These are phyloP conservation scores for Hypoxylon lienhwacheense DNA, from an alignment of 495 filamentous ascomycete species.

Conservation along the genomic window DNA sequence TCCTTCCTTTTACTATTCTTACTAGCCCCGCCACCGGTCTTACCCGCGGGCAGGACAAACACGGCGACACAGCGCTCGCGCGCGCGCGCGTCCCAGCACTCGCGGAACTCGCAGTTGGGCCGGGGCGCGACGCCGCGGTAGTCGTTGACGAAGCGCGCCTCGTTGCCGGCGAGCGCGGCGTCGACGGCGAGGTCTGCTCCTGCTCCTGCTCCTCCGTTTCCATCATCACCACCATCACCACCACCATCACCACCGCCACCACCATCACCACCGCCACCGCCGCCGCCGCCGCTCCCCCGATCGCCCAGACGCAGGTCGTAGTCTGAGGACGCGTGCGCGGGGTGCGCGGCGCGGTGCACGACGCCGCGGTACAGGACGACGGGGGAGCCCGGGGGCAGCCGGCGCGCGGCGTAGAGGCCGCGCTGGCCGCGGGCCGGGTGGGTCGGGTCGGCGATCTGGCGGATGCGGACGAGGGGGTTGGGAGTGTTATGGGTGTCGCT, in stretches of 20 bases:
- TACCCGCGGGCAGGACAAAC: conserved; percentile 60
- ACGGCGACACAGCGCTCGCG: conserved; percentile 60
- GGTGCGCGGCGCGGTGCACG: conserved; percentile 52
- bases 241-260: too few relatives aligned
- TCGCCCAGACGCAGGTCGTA: conserved; percentile 70
- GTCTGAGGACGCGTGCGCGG: conserved; percentile 52
- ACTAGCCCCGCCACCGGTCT: too few relatives aligned
- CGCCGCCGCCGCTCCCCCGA: too few relatives aligned
- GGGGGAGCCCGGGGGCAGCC: conserved; percentile 58
- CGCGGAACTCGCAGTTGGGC: conserved; percentile 65
- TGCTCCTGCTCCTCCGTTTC: too few relatives aligned
- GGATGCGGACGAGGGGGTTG: conserved; percentile 55
- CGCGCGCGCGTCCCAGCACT: conserved; percentile 51
- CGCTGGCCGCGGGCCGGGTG: conserved; percentile 67
- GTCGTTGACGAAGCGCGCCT: conserved; percentile 74
- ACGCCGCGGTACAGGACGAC: conserved; percentile 69
- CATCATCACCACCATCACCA: too few relatives aligned
- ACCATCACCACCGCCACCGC: too few relatives aligned
- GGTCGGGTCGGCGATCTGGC: conserved; percentile 51
- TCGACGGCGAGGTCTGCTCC: conserved; percentile 72
- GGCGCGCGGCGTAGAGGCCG: conserved; percentile 64
- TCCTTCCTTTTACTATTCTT: too few relatives aligned
- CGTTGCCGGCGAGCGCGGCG: conserved; percentile 63
- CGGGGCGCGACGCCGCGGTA: conserved; percentile 62
- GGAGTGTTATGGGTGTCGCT: conserved; percentile 47